Evolutionary conservation across 208 protist species (phyloP), one percentile per base, ranked within the genome.

Genomic region (Endotrypanum monterogeii): DNA sequence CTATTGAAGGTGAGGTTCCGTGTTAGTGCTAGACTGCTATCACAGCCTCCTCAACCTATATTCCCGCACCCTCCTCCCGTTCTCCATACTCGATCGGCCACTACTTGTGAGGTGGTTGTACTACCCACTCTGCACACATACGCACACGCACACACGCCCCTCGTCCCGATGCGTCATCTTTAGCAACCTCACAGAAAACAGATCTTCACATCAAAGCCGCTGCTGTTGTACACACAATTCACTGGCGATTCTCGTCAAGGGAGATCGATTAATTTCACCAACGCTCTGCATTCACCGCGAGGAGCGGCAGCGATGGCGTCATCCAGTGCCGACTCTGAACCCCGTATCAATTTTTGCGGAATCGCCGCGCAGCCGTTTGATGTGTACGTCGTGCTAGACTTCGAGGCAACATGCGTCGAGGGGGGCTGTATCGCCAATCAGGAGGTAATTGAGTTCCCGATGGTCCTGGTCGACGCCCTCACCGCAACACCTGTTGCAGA

Each of bases 371-470:
- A 77, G 73, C 78, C 67, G 12, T 82, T 80, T 56, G 89, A 95
- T 55, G 82, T 71, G 3, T 98, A 93, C 67, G 76, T 98, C 0
- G 89, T 98, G 28, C 86, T 99, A 8, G 98, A 99, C 84, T 98
- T 98, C 84, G 98, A 99, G 83, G 98, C 98, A 4, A 98, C 94
- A 23, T 99, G 97, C 66, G 87, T 96, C 57, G 70, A 71, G 4
- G 71, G 73, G 23, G 44, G 50, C 16, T 79, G 80, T 25, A 79
- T 90, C 39, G 46, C 54, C 11, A 44, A 92, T 23, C 85, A 70
- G 39, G 92, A 97, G 75, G 85, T 97, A 37, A 96, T 98, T 61
- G 93, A 98, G 73, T 94, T 97, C 57, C 95, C 95, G 11, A 84
- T 96, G 71, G 80, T 98, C 25, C 57, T 96, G 8, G 73, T 98